Percentiles rank a stretch among this genome's conserved stretches.
Evolutionary conservation across 805 yeast genomes (phyloP).

Genomic region (Cyberlindnera maclurae): DNA sequence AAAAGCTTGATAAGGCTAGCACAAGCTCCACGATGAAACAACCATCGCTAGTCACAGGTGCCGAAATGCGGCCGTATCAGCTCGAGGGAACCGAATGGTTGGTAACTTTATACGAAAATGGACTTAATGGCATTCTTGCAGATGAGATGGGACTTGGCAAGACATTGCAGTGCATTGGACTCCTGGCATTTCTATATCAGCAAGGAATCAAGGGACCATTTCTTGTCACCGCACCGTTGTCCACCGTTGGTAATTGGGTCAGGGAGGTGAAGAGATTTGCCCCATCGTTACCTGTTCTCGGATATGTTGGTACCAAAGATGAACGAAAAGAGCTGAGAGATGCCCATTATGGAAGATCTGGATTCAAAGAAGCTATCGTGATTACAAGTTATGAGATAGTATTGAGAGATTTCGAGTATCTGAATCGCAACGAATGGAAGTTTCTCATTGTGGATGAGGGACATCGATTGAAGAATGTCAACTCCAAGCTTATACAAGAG

Average conservation of each 20-base stretch:
- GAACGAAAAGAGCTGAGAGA: constrained; percentile 42
- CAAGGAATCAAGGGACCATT: constrained; percentile 77
- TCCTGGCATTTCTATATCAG: constrained; percentile 68
- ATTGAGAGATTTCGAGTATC: constrained; percentile 54
- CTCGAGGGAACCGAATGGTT: constrained; percentile 90
- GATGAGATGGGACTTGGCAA: constrained; percentile 98
- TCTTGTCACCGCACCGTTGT: constrained; percentile 70
- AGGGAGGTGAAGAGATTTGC: constrained; percentile 67
- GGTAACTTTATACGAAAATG: constrained; percentile 82
- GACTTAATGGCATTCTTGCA: constrained; percentile 89
- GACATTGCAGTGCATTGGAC: constrained; percentile 80
- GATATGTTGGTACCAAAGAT: constrained; percentile 58
- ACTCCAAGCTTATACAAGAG: constrained; percentile 66
- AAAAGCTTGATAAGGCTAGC: constrained; percentile 11
- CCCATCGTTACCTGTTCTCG: constrained; percentile 55
- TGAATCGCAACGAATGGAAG: constrained; percentile 60
- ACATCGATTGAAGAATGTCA: constrained; percentile 80
- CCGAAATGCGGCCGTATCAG: constrained; percentile 74
- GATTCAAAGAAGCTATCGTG: constrained; percentile 41
- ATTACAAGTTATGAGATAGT: constrained; percentile 80
- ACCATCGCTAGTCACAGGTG: constrained; percentile 49
- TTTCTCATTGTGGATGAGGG: constrained; percentile 93
- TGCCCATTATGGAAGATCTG: constrained; percentile 12
- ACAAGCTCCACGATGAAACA: constrained; percentile 30
- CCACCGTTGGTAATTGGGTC: constrained; percentile 83